Conservation (phyloP, 78 protist species). For the Dictyostelium intermedium region DNA sequence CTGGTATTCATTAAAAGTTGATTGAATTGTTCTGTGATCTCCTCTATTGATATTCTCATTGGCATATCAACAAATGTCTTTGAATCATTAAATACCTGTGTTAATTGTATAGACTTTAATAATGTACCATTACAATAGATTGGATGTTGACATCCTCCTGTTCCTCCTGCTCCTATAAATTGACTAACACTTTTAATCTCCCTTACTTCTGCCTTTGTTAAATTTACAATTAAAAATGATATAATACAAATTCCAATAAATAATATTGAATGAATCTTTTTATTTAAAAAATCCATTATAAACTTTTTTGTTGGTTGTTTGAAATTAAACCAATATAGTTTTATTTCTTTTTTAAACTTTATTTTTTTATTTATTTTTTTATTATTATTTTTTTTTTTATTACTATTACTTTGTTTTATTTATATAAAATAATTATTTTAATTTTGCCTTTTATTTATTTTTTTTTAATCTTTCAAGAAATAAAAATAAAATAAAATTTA, state of each 20-base stretch:
- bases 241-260: neutral
- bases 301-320: too few relatives aligned
- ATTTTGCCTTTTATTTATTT: too few relatives aligned
- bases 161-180: neutral
- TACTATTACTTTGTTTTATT: neutral
- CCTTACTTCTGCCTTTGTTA: neutral
- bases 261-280: neutral
- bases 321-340: too few relatives aligned
- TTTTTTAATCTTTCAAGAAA: too few relatives aligned
- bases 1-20: neutral
- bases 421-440: too few relatives aligned
- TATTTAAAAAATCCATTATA: neutral
- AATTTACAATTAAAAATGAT: neutral
- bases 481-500: too few relatives aligned
- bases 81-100: constrained; percentile 78
- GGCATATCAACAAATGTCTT: constrained; percentile 87
- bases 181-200: neutral
- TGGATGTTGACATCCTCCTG: constrained; percentile 39
- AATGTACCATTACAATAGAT: constrained; percentile 56
- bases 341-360: too few relatives aligned
- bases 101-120: constrained; percentile 4
- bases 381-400: too few relatives aligned
- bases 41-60: neutral
- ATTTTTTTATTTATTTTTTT: too few relatives aligned
- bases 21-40: neutral